A percentile compares a stretch with the other conserved stretches of the same genome.
phyloP scores from a whole-genome alignment of 208 protist genomes.

The Leishmania lainsoni region DNA sequence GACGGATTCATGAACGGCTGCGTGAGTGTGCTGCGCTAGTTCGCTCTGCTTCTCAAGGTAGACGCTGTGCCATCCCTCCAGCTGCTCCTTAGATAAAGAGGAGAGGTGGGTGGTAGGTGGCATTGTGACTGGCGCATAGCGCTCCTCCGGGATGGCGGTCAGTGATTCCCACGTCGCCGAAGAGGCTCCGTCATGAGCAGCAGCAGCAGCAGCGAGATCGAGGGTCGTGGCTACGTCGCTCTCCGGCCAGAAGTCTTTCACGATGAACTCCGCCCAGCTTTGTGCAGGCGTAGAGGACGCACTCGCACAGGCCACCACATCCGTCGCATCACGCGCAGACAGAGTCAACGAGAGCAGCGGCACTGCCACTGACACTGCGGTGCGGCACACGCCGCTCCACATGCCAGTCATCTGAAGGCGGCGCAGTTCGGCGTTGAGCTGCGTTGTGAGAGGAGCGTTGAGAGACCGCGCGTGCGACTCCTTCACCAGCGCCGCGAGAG shows the following conservation, averaged over 20 bases:
- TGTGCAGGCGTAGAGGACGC: background rate
- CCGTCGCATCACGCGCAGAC: conserved; percentile 51
- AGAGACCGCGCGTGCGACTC: conserved; percentile 53
- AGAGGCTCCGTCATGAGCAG: background rate
- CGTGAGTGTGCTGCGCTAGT: conserved; percentile 47
- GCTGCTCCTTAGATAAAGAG: conserved; percentile 40
- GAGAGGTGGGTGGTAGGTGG: conserved; percentile 40
- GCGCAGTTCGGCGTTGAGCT: conserved; percentile 26
- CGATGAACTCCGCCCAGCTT: conserved; percentile 32
- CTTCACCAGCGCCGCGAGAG: conserved; percentile 34
- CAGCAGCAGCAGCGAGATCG: background rate
- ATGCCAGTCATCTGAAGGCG: conserved; percentile 6
- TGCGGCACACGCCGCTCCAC: conserved; percentile 34
- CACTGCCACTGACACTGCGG: conserved; percentile 23
- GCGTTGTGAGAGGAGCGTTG: conserved; percentile 59
- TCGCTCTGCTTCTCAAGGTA: conserved; percentile 69
- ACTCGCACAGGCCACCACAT: conserved; percentile 33
- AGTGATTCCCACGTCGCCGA: conserved; percentile 20
- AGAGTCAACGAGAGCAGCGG: conserved; percentile 68
- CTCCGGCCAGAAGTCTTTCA: conserved; percentile 29
- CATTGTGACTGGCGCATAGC: conserved; percentile 46
- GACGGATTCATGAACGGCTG: conserved; percentile 42
- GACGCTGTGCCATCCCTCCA: conserved; percentile 56
- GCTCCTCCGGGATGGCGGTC: conserved; percentile 16
- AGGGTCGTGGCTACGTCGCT: conserved; percentile 21